Evolutionary conservation across 345 rosid genomes (phyloP).

Genomic region (Psidium friedrichsthalianum): DNA sequence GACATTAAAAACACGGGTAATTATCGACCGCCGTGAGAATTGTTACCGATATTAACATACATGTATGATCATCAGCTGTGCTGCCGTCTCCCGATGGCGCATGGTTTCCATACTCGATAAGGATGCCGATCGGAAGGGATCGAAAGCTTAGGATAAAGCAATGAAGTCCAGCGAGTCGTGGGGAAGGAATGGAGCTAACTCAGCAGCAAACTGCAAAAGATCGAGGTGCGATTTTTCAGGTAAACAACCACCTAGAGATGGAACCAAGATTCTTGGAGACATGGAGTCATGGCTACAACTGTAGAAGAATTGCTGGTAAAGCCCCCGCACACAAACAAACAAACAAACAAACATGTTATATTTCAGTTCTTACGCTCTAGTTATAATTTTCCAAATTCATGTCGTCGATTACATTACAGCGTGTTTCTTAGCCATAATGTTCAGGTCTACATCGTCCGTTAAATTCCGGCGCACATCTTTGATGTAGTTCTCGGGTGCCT

Average conservation of each 20-base stretch:
- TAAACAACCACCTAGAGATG: neutral
- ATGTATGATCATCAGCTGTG: neutral
- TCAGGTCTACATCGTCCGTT: neutral
- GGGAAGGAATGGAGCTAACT: neutral
- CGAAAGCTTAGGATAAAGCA: neutral
- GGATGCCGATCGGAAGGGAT: neutral
- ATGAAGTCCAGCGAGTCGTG: neutral
- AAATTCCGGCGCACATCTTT: neutral
- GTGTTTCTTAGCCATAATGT: neutral
- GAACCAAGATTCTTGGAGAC: neutral
- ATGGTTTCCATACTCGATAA: neutral
- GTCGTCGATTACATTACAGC: neutral
- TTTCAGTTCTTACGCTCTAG: neutral
- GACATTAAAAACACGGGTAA: neutral
- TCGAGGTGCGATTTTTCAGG: neutral
- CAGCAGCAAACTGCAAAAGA: neutral
- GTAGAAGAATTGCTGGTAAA: neutral
- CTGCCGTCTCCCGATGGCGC: neutral
- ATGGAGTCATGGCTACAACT: neutral
- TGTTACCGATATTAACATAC: neutral
- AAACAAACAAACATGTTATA: neutral
- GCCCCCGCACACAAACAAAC: rapidly evolving
- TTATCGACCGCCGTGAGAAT: neutral
- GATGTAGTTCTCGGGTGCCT: neutral
- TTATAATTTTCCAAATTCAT: neutral